Percentiles rank a stretch among this genome's conserved stretches.
phyloP scores from a whole-genome alignment of 2,329 filamentous ascomycete genomes.

The Stagonosporopsis rhizophila region DNA sequence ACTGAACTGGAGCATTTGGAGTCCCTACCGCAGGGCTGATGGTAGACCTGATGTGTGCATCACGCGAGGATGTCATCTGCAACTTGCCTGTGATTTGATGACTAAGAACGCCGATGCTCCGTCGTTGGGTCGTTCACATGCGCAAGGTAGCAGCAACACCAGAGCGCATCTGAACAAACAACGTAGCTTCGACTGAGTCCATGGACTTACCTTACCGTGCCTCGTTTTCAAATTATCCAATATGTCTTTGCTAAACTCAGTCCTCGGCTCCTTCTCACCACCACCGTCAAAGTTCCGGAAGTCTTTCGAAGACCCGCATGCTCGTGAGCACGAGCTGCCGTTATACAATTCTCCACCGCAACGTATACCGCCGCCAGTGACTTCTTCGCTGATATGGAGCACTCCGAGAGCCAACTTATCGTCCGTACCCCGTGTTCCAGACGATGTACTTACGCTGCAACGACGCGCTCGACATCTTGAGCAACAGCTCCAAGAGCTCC shows the following conservation, averaged over 20 bases:
- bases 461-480: constrained; percentile 63
- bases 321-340: constrained; percentile 45
- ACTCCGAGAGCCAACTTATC: constrained; percentile 34
- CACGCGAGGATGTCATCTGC: constrained; percentile 25
- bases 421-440: constrained; percentile 40
- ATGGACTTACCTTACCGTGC: constrained; percentile 8
- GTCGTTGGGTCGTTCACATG: constrained; percentile 43
- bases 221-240: constrained; percentile 5
- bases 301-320: constrained; percentile 47
- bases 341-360: constrained; percentile 43
- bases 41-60: neutral
- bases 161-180: constrained; percentile 34
- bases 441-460: constrained; percentile 58
- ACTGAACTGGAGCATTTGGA: neutral
- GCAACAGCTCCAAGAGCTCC: constrained; percentile 63
- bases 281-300: constrained; percentile 42
- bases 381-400: constrained; percentile 44
- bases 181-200: constrained; percentile 11
- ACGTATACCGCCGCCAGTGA: constrained; percentile 45
- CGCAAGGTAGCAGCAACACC: constrained; percentile 25
- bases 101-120: constrained; percentile 14
- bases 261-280: constrained; percentile 46
- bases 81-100: constrained; percentile 2
- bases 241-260: constrained; percentile 47
- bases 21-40: neutral